Percentiles rank a stretch among this genome's conserved stretches.
These are phyloP conservation scores for Xylaria sp. DNA, from an alignment of 2,329 filamentous ascomycete genomes.

Conservation along the genomic window DNA sequence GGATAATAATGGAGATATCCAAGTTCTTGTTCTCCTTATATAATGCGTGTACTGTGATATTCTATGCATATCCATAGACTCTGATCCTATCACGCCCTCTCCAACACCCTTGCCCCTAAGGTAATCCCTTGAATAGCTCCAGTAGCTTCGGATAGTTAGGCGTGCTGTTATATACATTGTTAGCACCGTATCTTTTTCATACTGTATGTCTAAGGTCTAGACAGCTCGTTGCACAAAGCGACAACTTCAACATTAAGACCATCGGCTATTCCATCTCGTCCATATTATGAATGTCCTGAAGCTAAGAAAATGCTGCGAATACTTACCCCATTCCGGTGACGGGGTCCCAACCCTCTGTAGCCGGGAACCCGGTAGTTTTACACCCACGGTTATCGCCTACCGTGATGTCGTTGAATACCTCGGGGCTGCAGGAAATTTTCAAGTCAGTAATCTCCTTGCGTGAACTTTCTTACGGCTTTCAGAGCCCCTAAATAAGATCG, in stretches of 20 bases:
- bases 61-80: slow-evolving; percentile 15
- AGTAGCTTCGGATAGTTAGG: slow-evolving; percentile 50
- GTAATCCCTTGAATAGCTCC: slow-evolving; percentile 48
- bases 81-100: background rate
- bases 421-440: slow-evolving; percentile 36
- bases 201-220: background rate
- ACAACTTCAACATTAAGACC: background rate
- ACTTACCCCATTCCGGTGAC: slow-evolving; percentile 51
- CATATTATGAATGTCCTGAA: background rate
- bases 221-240: background rate
- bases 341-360: slow-evolving; percentile 55
- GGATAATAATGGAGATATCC: background rate
- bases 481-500: background rate
- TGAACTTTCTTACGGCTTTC: background rate
- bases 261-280: background rate
- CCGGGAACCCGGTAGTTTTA: slow-evolving; percentile 54
- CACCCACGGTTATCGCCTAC: slow-evolving; percentile 53
- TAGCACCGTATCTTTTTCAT: slow-evolving; percentile 12
- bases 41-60: background rate
- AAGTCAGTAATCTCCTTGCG: background rate
- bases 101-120: slow-evolving; percentile 29
- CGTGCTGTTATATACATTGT: slow-evolving; percentile 40
- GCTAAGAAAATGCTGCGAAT: background rate
- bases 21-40: background rate
- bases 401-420: slow-evolving; percentile 54